These are phyloP conservation scores for Hymenoscyphus fraxineus DNA, from an alignment of 2,329 filamentous ascomycete genomes.

Conservation along the genomic window DNA sequence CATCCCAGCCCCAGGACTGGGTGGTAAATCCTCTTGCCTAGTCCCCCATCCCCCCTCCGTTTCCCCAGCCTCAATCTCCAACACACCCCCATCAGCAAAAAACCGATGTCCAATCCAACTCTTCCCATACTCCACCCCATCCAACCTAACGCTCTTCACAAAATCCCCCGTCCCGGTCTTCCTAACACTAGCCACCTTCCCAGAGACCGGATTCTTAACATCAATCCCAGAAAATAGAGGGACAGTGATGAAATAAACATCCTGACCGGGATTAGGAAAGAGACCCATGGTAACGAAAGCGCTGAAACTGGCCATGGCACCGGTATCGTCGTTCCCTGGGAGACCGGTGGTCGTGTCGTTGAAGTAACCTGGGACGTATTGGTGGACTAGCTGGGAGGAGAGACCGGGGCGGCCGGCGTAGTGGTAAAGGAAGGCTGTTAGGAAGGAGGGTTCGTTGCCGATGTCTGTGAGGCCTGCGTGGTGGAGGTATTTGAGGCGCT, in stretches of 20 bases:
- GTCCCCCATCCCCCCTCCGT: conserved; percentile 65
- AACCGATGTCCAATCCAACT: conserved; percentile 69
- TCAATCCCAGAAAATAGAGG: conserved; percentile 62
- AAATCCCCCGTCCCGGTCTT: conserved; percentile 57
- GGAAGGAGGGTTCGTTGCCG: conserved; percentile 61
- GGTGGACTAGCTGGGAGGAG: conserved; percentile 53
- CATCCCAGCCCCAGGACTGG: conserved; percentile 40
- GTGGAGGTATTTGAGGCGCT: conserved; percentile 62
- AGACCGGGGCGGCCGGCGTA: conserved; percentile 55
- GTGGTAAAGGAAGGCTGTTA: conserved; percentile 66
- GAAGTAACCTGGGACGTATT: conserved; percentile 63
- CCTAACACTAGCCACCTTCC: conserved; percentile 55
- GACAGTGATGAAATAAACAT: conserved; percentile 66
- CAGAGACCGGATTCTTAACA: conserved; percentile 54
- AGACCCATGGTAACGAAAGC: conserved; percentile 39
- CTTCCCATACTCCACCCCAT: conserved; percentile 57
- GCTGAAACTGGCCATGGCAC: conserved; percentile 49
- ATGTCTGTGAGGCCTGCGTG: conserved; percentile 53
- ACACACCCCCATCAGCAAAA: conserved; percentile 59
- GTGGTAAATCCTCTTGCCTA: conserved; percentile 54
- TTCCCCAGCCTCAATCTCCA: conserved; percentile 58
- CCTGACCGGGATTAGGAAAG: conserved; percentile 66
- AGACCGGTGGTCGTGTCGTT: conserved; percentile 55
- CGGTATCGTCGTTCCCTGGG: conserved; percentile 68
- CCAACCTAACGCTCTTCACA: conserved; percentile 60